Evolutionary conservation across 2,329 filamentous ascomycete genomes (phyloP).

Genomic region (Aureobasidium sp.): DNA sequence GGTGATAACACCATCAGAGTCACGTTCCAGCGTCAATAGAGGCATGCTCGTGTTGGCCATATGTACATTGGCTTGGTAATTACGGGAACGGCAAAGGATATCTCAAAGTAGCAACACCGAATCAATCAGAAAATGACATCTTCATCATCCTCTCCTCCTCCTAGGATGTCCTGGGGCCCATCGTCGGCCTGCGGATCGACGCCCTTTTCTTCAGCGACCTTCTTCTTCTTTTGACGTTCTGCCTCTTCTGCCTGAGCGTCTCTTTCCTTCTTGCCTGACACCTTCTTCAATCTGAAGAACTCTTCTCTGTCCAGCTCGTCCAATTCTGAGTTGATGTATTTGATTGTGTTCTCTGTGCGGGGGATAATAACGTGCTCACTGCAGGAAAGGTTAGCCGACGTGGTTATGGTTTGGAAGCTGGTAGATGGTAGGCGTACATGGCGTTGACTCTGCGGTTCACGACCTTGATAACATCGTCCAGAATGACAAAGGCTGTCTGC

Average conservation of each 20-base stretch:
- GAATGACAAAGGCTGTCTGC: conserved; percentile 94
- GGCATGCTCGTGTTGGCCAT: neutral
- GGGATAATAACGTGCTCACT: conserved; percentile 94
- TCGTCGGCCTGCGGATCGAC: conserved; percentile 13
- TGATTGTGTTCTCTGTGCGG: conserved; percentile 98
- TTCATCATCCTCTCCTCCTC: conserved; percentile 26
- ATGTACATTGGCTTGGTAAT: conserved; percentile 5
- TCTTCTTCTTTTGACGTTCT: conserved; percentile 20
- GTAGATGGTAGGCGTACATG: conserved; percentile 54
- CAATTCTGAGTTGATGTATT: conserved; percentile 98
- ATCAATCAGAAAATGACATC: conserved; percentile 23
- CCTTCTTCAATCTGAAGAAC: conserved; percentile 95
- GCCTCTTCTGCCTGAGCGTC: conserved; percentile 34
- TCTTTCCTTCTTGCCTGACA: conserved; percentile 61
- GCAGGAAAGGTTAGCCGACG: conserved; percentile 16
- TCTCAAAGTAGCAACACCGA: conserved; percentile 11
- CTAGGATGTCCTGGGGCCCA: conserved; percentile 24
- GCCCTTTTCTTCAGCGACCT: conserved; percentile 13
- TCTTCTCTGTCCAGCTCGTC: conserved; percentile 97
- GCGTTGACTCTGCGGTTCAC: conserved; percentile 97
- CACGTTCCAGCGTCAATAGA: conserved; percentile 83
- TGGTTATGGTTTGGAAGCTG: conserved; percentile 16
- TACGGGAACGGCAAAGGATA: conserved; percentile 10
- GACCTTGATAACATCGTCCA: conserved; percentile 98
- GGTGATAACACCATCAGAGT: conserved; percentile 81